Evolutionary conservation across 2,329 filamentous ascomycete genomes (phyloP).

Genomic region (Trematosphaeria pertusa): DNA sequence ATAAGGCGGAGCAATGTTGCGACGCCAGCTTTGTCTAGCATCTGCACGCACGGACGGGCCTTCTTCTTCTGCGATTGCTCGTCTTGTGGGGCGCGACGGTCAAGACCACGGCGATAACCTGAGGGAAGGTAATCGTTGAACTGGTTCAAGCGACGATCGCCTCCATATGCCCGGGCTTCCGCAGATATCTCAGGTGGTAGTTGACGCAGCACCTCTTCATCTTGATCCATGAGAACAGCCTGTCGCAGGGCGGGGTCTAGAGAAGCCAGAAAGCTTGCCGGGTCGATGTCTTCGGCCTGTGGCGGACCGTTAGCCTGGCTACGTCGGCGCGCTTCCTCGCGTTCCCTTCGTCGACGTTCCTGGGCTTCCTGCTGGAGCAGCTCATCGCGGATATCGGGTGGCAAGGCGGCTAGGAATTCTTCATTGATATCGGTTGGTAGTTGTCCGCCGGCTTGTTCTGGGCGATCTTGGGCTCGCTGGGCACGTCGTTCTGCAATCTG

Average conservation of each 20-base stretch:
- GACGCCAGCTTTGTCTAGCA: slow-evolving; percentile 94
- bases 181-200: slow-evolving; percentile 85
- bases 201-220: slow-evolving; percentile 83
- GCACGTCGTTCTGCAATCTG: slow-evolving; percentile 68
- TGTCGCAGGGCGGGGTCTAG: slow-evolving; percentile 84
- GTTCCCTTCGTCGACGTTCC: slow-evolving; percentile 86
- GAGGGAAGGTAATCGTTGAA: slow-evolving; percentile 48
- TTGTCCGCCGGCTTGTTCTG: slow-evolving; percentile 31
- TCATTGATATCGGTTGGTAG: slow-evolving; percentile 80
- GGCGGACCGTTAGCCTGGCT: slow-evolving; percentile 58
- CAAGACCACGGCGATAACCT: slow-evolving; percentile 34
- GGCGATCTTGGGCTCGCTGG: slow-evolving; percentile 47
- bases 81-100: slow-evolving; percentile 51
- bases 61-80: slow-evolving; percentile 68
- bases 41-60: slow-evolving; percentile 82
- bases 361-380: slow-evolving; percentile 88
- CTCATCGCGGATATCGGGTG: slow-evolving; percentile 87
- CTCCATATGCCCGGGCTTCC: slow-evolving; percentile 78
- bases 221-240: slow-evolving; percentile 88
- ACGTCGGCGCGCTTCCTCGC: slow-evolving; percentile 78
- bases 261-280: slow-evolving; percentile 89
- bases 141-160: slow-evolving; percentile 62
- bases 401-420: slow-evolving; percentile 92
- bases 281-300: slow-evolving; percentile 83
- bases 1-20: slow-evolving; percentile 97